Evolutionary conservation across 176 grass and related monocot genomes (phyloP).

Genomic region (Zizania latifolia): DNA sequence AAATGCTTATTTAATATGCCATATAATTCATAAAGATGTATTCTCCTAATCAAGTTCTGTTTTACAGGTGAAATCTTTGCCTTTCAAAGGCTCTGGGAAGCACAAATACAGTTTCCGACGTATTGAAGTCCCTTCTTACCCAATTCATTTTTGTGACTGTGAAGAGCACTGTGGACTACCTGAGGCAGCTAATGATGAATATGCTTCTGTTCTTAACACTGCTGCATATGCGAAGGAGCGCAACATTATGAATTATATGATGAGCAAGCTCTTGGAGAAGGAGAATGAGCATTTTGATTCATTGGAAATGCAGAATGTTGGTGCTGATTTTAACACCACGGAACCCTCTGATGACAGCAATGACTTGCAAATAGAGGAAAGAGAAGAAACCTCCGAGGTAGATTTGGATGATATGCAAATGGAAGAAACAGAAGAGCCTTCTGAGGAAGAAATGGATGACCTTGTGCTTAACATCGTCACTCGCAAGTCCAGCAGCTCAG

Average conservation of each 20-base stretch:
- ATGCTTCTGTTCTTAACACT: slow-evolving; percentile 55
- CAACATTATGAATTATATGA: slow-evolving; percentile 83
- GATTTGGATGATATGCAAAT: slow-evolving; percentile 60
- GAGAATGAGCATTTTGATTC: slow-evolving; percentile 32
- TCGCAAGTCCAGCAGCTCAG: slow-evolving; percentile 35
- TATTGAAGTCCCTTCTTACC: slow-evolving; percentile 69
- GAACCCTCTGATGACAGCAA: slow-evolving; percentile 10
- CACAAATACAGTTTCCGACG: slow-evolving; percentile 97
- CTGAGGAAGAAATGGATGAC: slow-evolving; percentile 72
- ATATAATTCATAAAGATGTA: background rate
- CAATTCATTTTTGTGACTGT: slow-evolving; percentile 97
- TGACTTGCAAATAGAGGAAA: slow-evolving; percentile 38
- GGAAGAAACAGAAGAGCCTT: slow-evolving; percentile 49
- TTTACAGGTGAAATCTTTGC: slow-evolving; percentile 64
- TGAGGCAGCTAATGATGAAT: slow-evolving; percentile 58
- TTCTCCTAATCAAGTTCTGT: slow-evolving; percentile 3
- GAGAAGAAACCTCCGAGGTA: slow-evolving; percentile 49
- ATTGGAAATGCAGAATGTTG: slow-evolving; percentile 15
- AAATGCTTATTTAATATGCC: slow-evolving; percentile 2
- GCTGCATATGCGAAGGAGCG: slow-evolving; percentile 69
- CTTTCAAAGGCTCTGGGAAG: slow-evolving; percentile 87
- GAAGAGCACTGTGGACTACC: slow-evolving; percentile 78
- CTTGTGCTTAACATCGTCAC: slow-evolving; percentile 76
- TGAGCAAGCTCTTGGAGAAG: slow-evolving; percentile 76
- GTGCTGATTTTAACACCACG: background rate